These are phyloP conservation scores for Polyporus arcularius DNA, from an alignment of 768 basidiomycete species.

Conservation along the genomic window DNA sequence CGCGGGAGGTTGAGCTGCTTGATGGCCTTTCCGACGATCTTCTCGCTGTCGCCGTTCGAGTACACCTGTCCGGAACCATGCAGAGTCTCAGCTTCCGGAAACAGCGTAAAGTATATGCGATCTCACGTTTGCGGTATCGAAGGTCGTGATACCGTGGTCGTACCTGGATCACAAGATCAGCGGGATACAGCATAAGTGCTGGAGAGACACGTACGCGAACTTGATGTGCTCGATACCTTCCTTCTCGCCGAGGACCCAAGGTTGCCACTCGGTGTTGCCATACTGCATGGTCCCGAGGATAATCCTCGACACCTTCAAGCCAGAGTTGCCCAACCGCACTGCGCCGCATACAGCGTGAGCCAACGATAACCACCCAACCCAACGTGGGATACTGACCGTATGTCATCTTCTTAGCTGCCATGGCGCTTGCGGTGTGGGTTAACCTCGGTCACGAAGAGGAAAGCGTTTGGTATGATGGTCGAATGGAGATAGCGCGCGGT, in stretches of 20 bases:
- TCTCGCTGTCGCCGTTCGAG: slow-evolving; percentile 39
- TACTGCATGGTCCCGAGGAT: slow-evolving; percentile 32
- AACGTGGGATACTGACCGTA: slow-evolving; percentile 4
- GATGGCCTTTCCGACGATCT: slow-evolving; percentile 46
- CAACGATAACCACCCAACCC: neutral
- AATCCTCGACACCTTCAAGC: slow-evolving; percentile 26
- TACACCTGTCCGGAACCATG: slow-evolving; percentile 34
- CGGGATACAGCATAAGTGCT: no score
- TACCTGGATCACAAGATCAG: no score
- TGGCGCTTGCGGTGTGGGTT: neutral
- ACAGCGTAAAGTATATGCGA: neutral
- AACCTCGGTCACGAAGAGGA: no score
- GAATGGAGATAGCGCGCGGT: no score
- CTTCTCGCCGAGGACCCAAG: slow-evolving; percentile 40
- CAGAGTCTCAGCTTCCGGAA: neutral
- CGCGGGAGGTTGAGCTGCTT: slow-evolving; percentile 44
- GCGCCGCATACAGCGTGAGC: neutral
- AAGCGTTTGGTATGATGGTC: no score
- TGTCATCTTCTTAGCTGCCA: slow-evolving; percentile 3
- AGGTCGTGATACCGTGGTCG: slow-evolving; percentile 39
- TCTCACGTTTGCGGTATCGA: slow-evolving; percentile 33
- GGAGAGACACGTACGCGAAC: slow-evolving; percentile 35
- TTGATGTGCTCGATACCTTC: slow-evolving; percentile 43
- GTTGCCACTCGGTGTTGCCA: slow-evolving; percentile 32
- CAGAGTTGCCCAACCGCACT: slow-evolving; percentile 14